Base-by-base conservation (phyloP, 169 alveolate species). In the Eimeria brunetti region DNA sequence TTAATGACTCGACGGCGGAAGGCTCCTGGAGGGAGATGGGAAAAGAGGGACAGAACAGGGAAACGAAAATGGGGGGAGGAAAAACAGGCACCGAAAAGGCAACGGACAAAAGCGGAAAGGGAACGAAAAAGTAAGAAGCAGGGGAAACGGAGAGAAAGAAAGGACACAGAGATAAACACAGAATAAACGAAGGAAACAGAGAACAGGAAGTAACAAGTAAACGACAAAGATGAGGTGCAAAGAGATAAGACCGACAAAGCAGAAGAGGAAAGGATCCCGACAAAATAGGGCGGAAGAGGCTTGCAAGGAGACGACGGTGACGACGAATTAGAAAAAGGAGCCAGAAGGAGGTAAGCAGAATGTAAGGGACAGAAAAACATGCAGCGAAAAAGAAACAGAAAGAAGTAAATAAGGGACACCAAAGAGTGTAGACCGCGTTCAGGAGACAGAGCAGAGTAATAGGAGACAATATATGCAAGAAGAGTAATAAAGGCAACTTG, bases 1-100 rank as follows among this genome's bases (percentile, higher is more conserved):
- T 98, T 96, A 51, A 98, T 97, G 8, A 58, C 67, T 30, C 94
- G 76, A 44, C 94, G 86, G 8, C 67, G 24, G 78, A 69, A 89
- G 62, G 94, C 94, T 38, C 36, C 76, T 80, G 67, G 3, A 11
- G 11, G 38, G 3, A 44, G 36, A 44, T 24, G 41, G 27, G 41
- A 0, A 11, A 38, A 51, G 64, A 24, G 16, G 41, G 18, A 41
- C 30, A 14, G 46, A 30, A 1, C 2, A 71, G 83, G 83, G 46
- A 71, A 36, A 27, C 20, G 46, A 27, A 58, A 64, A 46, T 67
- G 86, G 51, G 85, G 85, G 49, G 94, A 71, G 27, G 60, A 69
- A 44, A 58, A 24, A 9, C 80, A 38, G 64, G 22, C 24, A 11
- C 86, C n/a, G 33, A 53, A 16, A 9, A 44, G 69, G 36, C 71